phyloP scores from a whole-genome alignment of 352 stramenopile genomes.

The Phytophthora multivora region DNA sequence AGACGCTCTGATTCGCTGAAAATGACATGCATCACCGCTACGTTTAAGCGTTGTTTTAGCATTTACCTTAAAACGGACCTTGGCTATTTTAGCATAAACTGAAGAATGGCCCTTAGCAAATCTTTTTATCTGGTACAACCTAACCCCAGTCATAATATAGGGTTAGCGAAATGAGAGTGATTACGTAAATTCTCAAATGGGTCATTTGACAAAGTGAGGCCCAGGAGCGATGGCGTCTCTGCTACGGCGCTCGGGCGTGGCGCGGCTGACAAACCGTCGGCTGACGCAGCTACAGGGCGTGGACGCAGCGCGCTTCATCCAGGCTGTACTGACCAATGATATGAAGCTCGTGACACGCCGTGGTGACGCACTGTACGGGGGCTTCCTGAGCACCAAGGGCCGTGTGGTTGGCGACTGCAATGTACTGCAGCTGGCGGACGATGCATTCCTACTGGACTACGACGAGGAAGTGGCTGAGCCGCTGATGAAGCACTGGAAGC shows the following conservation, averaged over 20 bases:
- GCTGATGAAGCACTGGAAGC: constrained; percentile 85
- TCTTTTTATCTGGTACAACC: too few relatives aligned
- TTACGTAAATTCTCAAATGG: too few relatives aligned
- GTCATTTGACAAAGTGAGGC: constrained; percentile 26
- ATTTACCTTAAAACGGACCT: too few relatives aligned
- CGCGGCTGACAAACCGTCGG: constrained; percentile 51
- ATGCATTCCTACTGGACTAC: constrained; percentile 79
- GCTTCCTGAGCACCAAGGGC: constrained; percentile 82
- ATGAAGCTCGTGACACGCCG: constrained; percentile 62
- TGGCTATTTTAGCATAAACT: background rate
- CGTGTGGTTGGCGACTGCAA: constrained; percentile 80
- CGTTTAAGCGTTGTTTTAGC: too few relatives aligned
- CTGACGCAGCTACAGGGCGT: constrained; percentile 75
- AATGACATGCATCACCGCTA: too few relatives aligned
- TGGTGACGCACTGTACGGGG: constrained; percentile 74
- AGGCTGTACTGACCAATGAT: constrained; percentile 87
- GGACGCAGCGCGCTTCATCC: constrained; percentile 77
- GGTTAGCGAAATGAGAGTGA: too few relatives aligned
- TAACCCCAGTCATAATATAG: too few relatives aligned
- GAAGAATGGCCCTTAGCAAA: too few relatives aligned
- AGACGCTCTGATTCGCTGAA: constrained; percentile 21
- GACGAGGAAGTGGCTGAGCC: constrained; percentile 60
- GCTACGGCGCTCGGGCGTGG: constrained; percentile 50
- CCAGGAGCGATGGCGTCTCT: constrained; percentile 14
- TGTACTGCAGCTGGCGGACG: constrained; percentile 67